Conservation (phyloP, 148 eudicot genomes). For the Rhododendron ovatum region DNA sequence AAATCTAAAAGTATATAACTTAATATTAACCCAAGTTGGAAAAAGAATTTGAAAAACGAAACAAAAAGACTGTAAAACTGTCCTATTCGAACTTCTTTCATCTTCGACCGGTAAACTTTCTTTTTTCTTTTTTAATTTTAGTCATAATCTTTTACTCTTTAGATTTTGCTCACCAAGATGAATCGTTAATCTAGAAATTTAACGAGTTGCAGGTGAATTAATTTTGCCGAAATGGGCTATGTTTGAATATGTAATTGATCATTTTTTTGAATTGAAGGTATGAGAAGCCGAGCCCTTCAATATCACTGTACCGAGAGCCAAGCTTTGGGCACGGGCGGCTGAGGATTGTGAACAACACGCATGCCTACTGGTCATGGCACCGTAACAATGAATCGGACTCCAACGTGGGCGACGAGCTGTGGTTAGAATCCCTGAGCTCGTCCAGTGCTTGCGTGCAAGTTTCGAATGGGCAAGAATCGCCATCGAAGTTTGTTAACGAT, state of each 20-base stretch:
- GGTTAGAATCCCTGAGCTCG: constrained; percentile 49
- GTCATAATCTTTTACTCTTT: too few relatives aligned
- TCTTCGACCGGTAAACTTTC: too few relatives aligned
- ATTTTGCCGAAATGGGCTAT: too few relatives aligned
- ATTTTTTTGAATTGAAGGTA: constrained; percentile 34
- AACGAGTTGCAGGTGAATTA: too few relatives aligned
- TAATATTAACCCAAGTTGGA: too few relatives aligned
- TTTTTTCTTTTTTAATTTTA: too few relatives aligned
- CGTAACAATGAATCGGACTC: constrained; percentile 52
- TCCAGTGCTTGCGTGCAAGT: constrained; percentile 27
- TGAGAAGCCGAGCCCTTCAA: constrained; percentile 46
- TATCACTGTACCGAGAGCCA: constrained; percentile 60
- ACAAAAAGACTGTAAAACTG: too few relatives aligned
- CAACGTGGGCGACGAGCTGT: constrained; percentile 42
- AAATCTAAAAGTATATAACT: too few relatives aligned
- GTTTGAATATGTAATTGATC: not conserved
- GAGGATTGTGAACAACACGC: constrained; percentile 51
- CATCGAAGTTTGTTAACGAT: constrained; percentile 1
- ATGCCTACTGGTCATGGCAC: constrained; percentile 85
- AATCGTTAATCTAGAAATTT: too few relatives aligned
- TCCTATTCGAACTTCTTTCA: too few relatives aligned
- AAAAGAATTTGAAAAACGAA: too few relatives aligned
- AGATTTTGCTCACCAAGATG: too few relatives aligned
- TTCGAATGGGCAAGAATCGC: not conserved
- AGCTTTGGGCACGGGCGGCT: constrained; percentile 89